Evolutionary conservation across 768 basidiomycete genomes (phyloP), one percentile per base, ranked within the genome.

Genomic region (Suillus subaureus): DNA sequence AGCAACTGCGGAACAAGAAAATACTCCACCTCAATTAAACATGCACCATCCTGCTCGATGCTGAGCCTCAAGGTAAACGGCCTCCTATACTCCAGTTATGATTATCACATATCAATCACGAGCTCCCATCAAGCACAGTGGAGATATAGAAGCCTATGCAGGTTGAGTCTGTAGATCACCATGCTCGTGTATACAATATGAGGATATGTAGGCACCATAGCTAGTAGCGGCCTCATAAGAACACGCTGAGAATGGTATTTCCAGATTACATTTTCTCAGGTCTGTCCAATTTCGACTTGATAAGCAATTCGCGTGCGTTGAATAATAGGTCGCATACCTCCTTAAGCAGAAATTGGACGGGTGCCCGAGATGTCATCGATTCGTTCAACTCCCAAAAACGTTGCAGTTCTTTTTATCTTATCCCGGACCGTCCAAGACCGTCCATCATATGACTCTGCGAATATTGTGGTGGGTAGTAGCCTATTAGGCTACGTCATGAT

Each of bases 221-320:
- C 45, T 45, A n/a, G 45, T n/a, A n/a, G 43, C 18, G 18, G 7
- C 21, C 49, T 51, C n/a, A n/a, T 8, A 37, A 39, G 35, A 39
- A 23, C 56, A 39, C 52, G 52, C 52, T 57, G 37, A 39, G 56
- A 57, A 60, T 28, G 26, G 58, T 7, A 60, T 60, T 60, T 60
- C 58, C 26, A 21, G 21, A 42, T 42, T 28, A 13, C 11, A 40
- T 28, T 26, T 51, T 42, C 39, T 28, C 35, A 58, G 57, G 15
- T 9, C 23, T 58, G 4, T 16, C 26, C 57, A 33, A 33, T 33
- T 33, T 33, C 6, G 33, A 33, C 39, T 58, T 39, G 58, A 60
- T 60, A 60, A 60, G 58, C 58, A n/a, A 55, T 55, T 33, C 54
- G 21, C 35, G 54, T 55, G 54, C 4, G 21, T 12, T 21, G 6